Evolutionary conservation across 805 yeast species (phyloP), one percentile per base, ranked within the genome.

Genomic region (Saccharomycopsis fibuligera): DNA sequence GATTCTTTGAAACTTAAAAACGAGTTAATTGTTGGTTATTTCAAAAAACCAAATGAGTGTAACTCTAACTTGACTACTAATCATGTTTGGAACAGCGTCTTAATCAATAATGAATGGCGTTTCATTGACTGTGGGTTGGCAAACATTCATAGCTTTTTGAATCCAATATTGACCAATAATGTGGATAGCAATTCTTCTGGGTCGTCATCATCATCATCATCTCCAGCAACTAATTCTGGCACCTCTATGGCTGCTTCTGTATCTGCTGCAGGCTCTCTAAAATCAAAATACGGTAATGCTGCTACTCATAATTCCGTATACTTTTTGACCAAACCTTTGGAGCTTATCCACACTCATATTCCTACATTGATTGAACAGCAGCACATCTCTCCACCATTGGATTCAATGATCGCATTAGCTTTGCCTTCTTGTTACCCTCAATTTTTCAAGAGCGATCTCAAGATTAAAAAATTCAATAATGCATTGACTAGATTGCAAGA

Each of bases 391-490:
- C 98, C 97, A 3, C 86, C 95, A 2, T 68, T 91, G 53, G 90
- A 86, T 53, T 83, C 85, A 31, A 73, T 79, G 55, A 78, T 83
- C 21, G 90, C 93, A 14, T 72, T 87, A 50, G 78, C 88, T 41
- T 68, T 91, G 43, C 99, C 99, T 0, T 75, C 95, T 27, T 78
- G 83, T n/a, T 86, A 88, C 59, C 90, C 96, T 0, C 83, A 87
- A 0, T 88, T 83, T 58, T 78, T 83, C 62, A 70, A 68, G 35
- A 76, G 79, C 59, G 69, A 73, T 1, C 62, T 91, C 37, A 70
- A 71, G 51, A 72, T 89, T 46, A 67, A 75, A 51, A 82, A 80
- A 61, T 91, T 77, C 67, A 86, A 87, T 63, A 82, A 86, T 51
- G 86, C 95, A 0, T 65, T 87, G 52, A 78, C 90, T 3, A 76